A percentile compares a stretch with the other conserved stretches of the same genome.
phyloP scores from a whole-genome alignment of 2,329 filamentous ascomycete genomes.

The Aspergillus bombycis region DNA sequence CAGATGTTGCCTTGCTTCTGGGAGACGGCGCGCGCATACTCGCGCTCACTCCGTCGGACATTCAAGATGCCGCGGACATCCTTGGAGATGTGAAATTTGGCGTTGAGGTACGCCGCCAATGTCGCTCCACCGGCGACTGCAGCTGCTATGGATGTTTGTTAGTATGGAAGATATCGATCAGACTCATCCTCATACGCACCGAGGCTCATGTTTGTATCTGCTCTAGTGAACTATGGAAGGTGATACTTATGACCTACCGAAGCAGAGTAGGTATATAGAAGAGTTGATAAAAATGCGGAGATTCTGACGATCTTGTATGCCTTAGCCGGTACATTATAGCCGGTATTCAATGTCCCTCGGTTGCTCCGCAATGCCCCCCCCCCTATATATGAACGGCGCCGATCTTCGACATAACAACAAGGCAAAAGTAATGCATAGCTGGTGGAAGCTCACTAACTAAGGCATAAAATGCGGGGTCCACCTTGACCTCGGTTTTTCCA shows the following conservation, averaged over 20 bases:
- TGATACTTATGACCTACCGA: not conserved
- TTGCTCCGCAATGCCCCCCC: not conserved
- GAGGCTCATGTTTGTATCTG: constrained; percentile 3
- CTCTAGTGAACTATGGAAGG: not conserved
- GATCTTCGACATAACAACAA: not conserved
- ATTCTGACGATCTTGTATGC: not conserved
- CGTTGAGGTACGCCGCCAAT: constrained; percentile 53
- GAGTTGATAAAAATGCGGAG: not conserved
- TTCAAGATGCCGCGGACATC: constrained; percentile 58
- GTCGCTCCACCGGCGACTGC: constrained; percentile 32
- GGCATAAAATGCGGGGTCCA: constrained; percentile 3
- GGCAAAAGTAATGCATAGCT: not conserved
- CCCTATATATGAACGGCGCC: not conserved
- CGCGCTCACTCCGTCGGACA: constrained; percentile 47
- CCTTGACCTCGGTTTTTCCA: not conserved
- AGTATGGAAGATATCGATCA: not conserved
- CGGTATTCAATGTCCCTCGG: not conserved
- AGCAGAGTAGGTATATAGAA: not conserved
- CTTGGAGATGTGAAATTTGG: constrained; percentile 67
- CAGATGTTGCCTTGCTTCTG: constrained; percentile 63
- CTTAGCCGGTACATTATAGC: not conserved
- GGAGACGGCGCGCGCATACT: constrained; percentile 52
- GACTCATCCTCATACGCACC: not conserved
- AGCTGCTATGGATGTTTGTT: constrained; percentile 16
- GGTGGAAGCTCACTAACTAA: not conserved